Percentiles rank a stretch among this genome's conserved stretches.
These are phyloP conservation scores for Schwanniomyces vanrijiae DNA, from an alignment of 805 yeast genomes.

Conservation along the genomic window DNA sequence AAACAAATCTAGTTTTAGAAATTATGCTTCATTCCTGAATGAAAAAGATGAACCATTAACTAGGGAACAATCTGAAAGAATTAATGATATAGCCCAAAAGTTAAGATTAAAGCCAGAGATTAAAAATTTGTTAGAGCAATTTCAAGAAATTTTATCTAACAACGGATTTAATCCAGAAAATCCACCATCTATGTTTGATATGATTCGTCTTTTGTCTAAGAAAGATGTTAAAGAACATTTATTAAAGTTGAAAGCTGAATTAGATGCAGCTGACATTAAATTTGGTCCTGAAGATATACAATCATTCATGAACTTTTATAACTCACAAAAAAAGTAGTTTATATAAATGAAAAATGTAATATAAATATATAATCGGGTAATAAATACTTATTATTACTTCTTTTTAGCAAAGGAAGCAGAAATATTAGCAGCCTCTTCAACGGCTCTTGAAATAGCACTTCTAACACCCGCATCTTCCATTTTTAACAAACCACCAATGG, in stretches of 20 bases:
- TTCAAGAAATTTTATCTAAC: constrained; percentile 26
- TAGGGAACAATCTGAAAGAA: constrained; percentile 8
- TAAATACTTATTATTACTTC: constrained; percentile 9
- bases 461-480: constrained; percentile 92
- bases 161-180: constrained; percentile 33
- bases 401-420: constrained; percentile 53
- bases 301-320: constrained; percentile 25
- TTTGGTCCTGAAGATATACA: constrained; percentile 33
- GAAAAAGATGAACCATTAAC: constrained; percentile 5
- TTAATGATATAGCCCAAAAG: constrained; percentile 14
- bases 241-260: constrained; percentile 24
- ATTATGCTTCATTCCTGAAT: constrained; percentile 9
- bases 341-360: not conserved
- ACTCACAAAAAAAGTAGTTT: constrained; percentile 1
- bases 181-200: constrained; percentile 34
- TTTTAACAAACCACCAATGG: constrained; percentile 90
- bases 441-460: constrained; percentile 82
- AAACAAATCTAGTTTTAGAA: not conserved
- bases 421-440: constrained; percentile 87
- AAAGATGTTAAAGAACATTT: constrained; percentile 32
- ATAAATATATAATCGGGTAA: not conserved
- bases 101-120: constrained; percentile 30
- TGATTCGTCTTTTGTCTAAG: constrained; percentile 38
- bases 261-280: constrained; percentile 31
- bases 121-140: constrained; percentile 24